Evolutionary conservation across 2,329 filamentous ascomycete genomes (phyloP).

Genomic region (Colletotrichum plurivorum): DNA sequence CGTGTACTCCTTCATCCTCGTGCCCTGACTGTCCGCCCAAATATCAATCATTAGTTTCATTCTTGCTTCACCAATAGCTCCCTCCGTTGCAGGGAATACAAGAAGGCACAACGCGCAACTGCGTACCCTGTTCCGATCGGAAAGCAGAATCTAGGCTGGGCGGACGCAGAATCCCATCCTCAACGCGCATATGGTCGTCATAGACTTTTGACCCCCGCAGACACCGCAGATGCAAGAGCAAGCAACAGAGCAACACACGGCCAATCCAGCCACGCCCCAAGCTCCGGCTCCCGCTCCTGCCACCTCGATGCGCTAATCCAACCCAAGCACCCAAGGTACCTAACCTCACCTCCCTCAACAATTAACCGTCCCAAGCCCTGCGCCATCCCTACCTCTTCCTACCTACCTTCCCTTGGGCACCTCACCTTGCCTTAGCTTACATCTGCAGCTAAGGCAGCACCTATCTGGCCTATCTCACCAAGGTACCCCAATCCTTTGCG

Average conservation of each 20-base stretch:
- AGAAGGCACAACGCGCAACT: no score
- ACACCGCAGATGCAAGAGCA: neutral
- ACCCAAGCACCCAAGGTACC: neutral
- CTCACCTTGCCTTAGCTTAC: conserved; percentile 10
- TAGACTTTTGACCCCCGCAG: conserved; percentile 27
- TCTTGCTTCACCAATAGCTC: conserved; percentile 3
- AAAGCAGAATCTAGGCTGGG: conserved; percentile 9
- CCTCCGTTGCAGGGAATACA: neutral
- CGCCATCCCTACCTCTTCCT: neutral
- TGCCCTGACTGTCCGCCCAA: neutral
- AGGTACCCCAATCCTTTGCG: conserved; percentile 11
- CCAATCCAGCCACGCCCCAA: conserved; percentile 8
- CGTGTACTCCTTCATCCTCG: no score
- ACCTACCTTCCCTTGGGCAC: no score
- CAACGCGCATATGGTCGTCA: conserved; percentile 38
- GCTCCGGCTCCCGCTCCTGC: neutral
- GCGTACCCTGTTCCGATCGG: neutral
- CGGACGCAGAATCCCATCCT: conserved; percentile 30
- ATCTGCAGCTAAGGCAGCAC: conserved; percentile 1
- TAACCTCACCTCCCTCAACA: neutral
- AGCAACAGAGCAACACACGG: neutral
- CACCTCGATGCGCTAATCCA: neutral
- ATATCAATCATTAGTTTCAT: neutral
- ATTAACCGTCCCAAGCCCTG: neutral
- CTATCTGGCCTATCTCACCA: neutral